Base-by-base conservation (phyloP, 2,329 filamentous ascomycete species). In the Grosmannia serpens region DNA sequence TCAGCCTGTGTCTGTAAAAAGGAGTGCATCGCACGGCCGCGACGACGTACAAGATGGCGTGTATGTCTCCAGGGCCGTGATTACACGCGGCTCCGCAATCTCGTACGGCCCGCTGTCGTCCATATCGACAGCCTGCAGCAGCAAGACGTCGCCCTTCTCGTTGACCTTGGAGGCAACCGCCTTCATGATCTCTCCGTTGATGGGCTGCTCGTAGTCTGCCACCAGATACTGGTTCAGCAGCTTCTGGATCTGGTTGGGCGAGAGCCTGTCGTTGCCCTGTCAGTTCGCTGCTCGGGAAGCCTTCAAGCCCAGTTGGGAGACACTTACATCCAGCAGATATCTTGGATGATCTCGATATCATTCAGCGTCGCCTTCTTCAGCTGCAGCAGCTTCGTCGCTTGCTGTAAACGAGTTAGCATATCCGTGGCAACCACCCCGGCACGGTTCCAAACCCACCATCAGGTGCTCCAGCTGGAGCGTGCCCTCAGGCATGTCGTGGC, bases 101-200 rank as follows among this genome's bases (percentile, higher is more conserved):
- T 97, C 94, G 69, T 99, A 99, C 29, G 92, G 94, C 27, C 94
- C 94, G 66, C 90, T 96, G 74, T 99, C 94, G 69, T 99, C 94
- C 91, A 99, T 96, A 71, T 99, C 94, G 60, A 99, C 91, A 54
- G 94, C 91, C 60, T 92, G 88, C 53, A 99, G 80, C 59, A 99
- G 83, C 56, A 99, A 80, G 3, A 97, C 91, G 67, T 97, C 94
- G 67, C 91, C 95, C 85, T 99, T 99, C 76, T 99, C 94, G 1
- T 92, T 97, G 53, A 99, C 94, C 57, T 91, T 83, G 46, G 91
- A 96, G 9, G 95, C 94, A 57, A 99, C 95, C 9, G 94, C 94
- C 77, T 99, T 99, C 94, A 99, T 99, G 70, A 99, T 99, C 72
- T 99, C 94, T 70, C 92, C 94, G 68, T 99, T 97, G 74, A 99